A percentile compares a stretch with the other conserved stretches of the same genome.
These are phyloP conservation scores for Cyclotella cryptica DNA, from an alignment of 108 stramenopile species.

Conservation along the genomic window DNA sequence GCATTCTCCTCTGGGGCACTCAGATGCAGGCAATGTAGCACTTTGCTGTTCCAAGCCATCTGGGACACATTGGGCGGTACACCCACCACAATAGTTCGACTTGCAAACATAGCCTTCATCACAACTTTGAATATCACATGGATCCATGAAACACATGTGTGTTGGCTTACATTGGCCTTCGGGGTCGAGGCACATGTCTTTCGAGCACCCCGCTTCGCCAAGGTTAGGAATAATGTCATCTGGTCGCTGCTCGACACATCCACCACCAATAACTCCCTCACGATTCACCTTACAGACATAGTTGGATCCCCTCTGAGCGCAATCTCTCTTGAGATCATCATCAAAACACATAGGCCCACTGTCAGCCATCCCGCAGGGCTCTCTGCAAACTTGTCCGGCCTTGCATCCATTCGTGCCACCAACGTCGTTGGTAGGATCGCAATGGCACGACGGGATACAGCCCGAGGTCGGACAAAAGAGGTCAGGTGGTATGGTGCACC, in stretches of 20 bases:
- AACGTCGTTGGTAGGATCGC: slow-evolving; percentile 6
- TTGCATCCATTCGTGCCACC: slow-evolving; percentile 10
- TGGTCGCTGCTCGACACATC: slow-evolving; percentile 2
- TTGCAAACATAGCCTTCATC: not conserved
- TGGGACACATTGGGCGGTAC: not conserved
- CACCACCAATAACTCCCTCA: not conserved
- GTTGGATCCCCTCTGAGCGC: not conserved
- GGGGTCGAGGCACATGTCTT: not conserved
- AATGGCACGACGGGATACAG: slow-evolving; percentile 12
- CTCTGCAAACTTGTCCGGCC: slow-evolving; percentile 13
- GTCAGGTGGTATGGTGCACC: not conserved
- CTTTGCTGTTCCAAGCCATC: not conserved
- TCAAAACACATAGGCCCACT: slow-evolving; percentile 9
- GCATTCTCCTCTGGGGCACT: slow-evolving; percentile 13
- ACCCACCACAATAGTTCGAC: slow-evolving; percentile 4
- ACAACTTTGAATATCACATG: not conserved
- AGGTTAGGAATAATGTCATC: not conserved
- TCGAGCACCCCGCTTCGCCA: not conserved
- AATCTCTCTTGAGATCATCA: slow-evolving; percentile 9
- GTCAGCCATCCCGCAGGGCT: slow-evolving; percentile 25
- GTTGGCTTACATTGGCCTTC: not conserved
- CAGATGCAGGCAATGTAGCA: not conserved
- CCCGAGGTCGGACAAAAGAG: slow-evolving; percentile 3
- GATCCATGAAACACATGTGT: not conserved
- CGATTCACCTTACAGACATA: not conserved